Evolutionary conservation across 768 basidiomycete genomes (phyloP), one percentile per base, ranked within the genome.

Genomic region (Phanerochaete carnosa): DNA sequence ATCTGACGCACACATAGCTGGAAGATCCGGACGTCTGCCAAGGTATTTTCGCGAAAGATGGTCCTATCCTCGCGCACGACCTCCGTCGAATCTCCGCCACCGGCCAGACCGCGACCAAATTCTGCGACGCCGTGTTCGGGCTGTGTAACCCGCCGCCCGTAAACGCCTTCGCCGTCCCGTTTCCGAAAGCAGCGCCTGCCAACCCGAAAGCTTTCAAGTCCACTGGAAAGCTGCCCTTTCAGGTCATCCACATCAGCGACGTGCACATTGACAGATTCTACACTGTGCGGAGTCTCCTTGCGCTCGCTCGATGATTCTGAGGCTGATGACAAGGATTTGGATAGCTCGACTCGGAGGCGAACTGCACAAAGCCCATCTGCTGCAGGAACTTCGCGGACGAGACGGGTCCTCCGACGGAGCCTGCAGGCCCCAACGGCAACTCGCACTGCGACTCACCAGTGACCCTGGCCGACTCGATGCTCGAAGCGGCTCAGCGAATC

Each of bases 181-280:
- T 85, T 59, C 79, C 83, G 2, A 77, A 77, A 49, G 53, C 76
- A 2, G 67, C 75, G 8, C 79, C 82, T 1, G 58, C 68, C 1
- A 69, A 71, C 15, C 76, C 76, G 5, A 74, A 73, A 50, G 60
- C 60, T 1, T 76, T 74, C 60, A 64, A 57, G 3, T 79, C 79
- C 3, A 69, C 66, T 1, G 78, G 81, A 5, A 75, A 73, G 51
- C 23, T 72, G 23, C 80, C 84, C 1, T 79, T 86, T 66, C 77
- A 83, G 62, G 82, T 86, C 7, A 79, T 79, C 0, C 86, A 88
- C 66, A 80, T 88, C 67, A 84, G 82, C 64, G 86, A 87, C 66
- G 80, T 81, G 4, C 86, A 88, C 64, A 81, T 88, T 32, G 86
- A 87, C 64, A 73, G 83, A 30, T 64, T 76, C 7, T 87, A 87